Evolutionary conservation across 495 filamentous ascomycete genomes (phyloP), one percentile per base, ranked within the genome.

Genomic region (Wilcoxina mikolae): DNA sequence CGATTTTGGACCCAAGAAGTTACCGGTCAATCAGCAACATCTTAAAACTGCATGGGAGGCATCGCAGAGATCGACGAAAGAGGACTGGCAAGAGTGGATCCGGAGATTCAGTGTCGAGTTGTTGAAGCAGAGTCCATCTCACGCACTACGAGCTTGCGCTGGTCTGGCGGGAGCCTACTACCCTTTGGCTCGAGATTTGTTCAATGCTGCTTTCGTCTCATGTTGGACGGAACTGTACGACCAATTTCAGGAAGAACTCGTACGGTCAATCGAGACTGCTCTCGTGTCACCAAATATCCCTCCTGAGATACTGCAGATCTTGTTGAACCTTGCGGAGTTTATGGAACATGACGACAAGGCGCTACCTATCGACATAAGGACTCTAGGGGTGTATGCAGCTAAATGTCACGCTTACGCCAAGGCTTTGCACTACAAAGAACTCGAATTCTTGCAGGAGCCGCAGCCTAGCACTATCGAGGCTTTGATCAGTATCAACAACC

Each of bases 331-430:
- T 12, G 91, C 89, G 2, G 91, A 99, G 60, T 99, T 96, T 67
- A 99, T 99, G 91, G 91, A 99, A 63, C 91, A 99, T 61, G 91
- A 96, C 62, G 91, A 99, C 65, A 96, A 96, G 64, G 91, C 91
- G 4, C 76, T 99, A 22, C 91, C 91, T 15, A 95, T 99, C 59
- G 93, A 99, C 67, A 94, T 99, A 54, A 79, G 91, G 28, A 84
- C 85, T 0, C 72, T 96, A 29, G 91, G 93, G 18, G 83, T 86
- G 60, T 93, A 95, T 64, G 91, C 91, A 12, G 87, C 81, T 0
- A 87, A 89, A 61, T 96, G 93, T 51, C 91, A 99, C 69, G 91
- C 91, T 4, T 96, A 91, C 67, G 91, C 91, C 17, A 99, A 99
- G 67, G 91, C 91, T 9, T 76, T 99, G 18, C 91, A 99, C 59